These are phyloP conservation scores for Aspergillus puulaauensis DNA, from an alignment of 2,329 filamentous ascomycete genomes.

Conservation along the genomic window DNA sequence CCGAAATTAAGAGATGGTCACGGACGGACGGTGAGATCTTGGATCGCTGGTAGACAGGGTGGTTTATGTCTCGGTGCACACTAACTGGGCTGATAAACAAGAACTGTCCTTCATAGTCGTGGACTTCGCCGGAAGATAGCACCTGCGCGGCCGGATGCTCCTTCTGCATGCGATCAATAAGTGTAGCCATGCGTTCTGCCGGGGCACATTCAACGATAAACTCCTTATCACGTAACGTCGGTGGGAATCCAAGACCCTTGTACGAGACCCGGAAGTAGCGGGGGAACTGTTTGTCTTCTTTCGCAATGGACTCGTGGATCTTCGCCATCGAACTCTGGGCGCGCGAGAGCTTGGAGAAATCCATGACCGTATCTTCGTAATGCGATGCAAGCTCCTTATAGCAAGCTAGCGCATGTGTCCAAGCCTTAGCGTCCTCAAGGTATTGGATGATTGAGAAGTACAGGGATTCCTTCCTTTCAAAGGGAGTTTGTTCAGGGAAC, in stretches of 20 bases:
- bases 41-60: constrained; percentile 85
- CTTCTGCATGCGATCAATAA: constrained; percentile 89
- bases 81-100: constrained; percentile 78
- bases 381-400: constrained; percentile 91
- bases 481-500: constrained; percentile 81
- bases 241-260: constrained; percentile 83
- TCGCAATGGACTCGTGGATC: constrained; percentile 84
- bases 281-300: constrained; percentile 73
- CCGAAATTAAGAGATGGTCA: constrained; percentile 80
- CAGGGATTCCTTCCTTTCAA: constrained; percentile 87
- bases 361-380: constrained; percentile 85
- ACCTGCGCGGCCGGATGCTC: constrained; percentile 85
- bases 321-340: constrained; percentile 87
- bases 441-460: constrained; percentile 95
- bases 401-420: constrained; percentile 81
- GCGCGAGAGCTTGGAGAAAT: constrained; percentile 87
- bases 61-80: constrained; percentile 75
- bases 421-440: constrained; percentile 91
- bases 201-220: constrained; percentile 86
- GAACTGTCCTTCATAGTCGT: constrained; percentile 88
- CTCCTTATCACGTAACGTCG: constrained; percentile 79
- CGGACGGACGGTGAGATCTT: constrained; percentile 77
- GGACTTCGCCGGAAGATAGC: constrained; percentile 65
- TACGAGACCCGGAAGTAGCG: constrained; percentile 92
- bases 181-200: constrained; percentile 73